phyloP scores from a whole-genome alignment of 2,329 filamentous ascomycete species.

The Colletotrichum echinochloae region DNA sequence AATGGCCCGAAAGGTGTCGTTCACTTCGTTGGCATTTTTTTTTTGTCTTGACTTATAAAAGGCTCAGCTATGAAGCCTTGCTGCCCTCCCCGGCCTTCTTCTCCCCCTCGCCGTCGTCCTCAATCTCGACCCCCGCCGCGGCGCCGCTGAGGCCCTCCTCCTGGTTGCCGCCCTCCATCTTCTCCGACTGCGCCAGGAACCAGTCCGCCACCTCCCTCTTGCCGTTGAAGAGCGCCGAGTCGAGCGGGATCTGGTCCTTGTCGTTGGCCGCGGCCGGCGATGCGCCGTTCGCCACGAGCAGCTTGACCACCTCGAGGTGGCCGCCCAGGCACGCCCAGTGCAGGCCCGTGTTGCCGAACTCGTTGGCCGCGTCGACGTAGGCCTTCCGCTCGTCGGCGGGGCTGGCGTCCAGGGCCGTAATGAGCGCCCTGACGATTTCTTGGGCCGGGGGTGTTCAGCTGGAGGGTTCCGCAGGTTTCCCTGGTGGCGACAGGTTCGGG shows the following conservation, averaged over 20 bases:
- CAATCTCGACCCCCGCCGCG: conserved; percentile 54
- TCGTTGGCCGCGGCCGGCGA: conserved; percentile 83
- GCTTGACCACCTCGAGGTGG: conserved; percentile 83
- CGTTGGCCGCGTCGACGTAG: conserved; percentile 78
- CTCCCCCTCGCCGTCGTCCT: conserved; percentile 46
- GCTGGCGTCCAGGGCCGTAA: conserved; percentile 56
- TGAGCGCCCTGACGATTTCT: conserved; percentile 60
- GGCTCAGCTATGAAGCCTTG: conserved; percentile 20
- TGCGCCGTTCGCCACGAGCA: conserved; percentile 80
- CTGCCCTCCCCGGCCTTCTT: conserved; percentile 6
- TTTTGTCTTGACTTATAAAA: neutral
- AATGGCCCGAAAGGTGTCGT: neutral
- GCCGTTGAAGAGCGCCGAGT: conserved; percentile 78
- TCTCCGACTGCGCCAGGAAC: conserved; percentile 63
- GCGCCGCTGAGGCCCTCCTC: conserved; percentile 55
- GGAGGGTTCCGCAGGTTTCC: neutral
- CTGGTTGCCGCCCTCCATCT: conserved; percentile 61
- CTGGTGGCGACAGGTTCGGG: too few relatives aligned
- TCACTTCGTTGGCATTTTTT: conserved; percentile 28
- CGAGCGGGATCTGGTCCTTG: conserved; percentile 84
- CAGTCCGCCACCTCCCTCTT: conserved; percentile 74
- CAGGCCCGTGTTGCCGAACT: conserved; percentile 88
- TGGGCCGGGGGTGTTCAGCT: conserved; percentile 5
- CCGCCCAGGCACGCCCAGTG: conserved; percentile 96
- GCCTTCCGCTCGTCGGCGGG: conserved; percentile 57